Percentiles rank a stretch among this genome's conserved stretches.
These are phyloP conservation scores for Alternaria consortialis DNA, from an alignment of 2,329 filamentous ascomycete species.

Conservation along the genomic window DNA sequence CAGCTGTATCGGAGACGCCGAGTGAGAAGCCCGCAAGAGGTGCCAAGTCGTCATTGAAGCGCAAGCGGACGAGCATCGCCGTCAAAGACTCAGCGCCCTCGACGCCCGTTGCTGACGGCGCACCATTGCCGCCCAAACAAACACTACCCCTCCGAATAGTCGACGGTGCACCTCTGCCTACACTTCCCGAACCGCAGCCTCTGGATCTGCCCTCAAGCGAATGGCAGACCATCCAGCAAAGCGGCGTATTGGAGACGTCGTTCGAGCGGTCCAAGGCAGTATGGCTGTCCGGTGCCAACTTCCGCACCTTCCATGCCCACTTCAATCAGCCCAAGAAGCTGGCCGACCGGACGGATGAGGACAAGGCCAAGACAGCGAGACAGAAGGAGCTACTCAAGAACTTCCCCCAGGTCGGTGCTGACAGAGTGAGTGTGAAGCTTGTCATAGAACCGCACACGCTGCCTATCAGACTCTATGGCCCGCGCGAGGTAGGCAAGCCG, in stretches of 20 bases:
- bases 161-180: constrained; percentile 74
- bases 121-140: constrained; percentile 24
- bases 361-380: constrained; percentile 64
- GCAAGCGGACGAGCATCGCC: constrained; percentile 40
- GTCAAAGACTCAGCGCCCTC: constrained; percentile 39
- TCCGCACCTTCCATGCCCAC: constrained; percentile 50
- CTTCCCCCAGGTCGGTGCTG: constrained; percentile 47
- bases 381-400: constrained; percentile 61
- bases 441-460: constrained; percentile 83
- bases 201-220: constrained; percentile 69
- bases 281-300: constrained; percentile 50
- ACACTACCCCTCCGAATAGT: constrained; percentile 69
- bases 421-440: constrained; percentile 54
- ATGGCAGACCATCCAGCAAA: constrained; percentile 78
- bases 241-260: constrained; percentile 78
- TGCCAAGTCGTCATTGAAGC: constrained; percentile 43
- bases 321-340: constrained; percentile 50
- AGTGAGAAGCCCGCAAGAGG: constrained; percentile 32
- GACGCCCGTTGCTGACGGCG: constrained; percentile 30
- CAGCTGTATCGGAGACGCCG: constrained; percentile 34
- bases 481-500: constrained; percentile 36
- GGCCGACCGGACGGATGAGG: constrained; percentile 72
- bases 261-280: constrained; percentile 73
- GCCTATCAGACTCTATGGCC: constrained; percentile 63
- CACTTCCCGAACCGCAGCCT: constrained; percentile 72